phyloP scores from a whole-genome alignment of 2,329 filamentous ascomycete genomes.

The Diaporthe nobilis region DNA sequence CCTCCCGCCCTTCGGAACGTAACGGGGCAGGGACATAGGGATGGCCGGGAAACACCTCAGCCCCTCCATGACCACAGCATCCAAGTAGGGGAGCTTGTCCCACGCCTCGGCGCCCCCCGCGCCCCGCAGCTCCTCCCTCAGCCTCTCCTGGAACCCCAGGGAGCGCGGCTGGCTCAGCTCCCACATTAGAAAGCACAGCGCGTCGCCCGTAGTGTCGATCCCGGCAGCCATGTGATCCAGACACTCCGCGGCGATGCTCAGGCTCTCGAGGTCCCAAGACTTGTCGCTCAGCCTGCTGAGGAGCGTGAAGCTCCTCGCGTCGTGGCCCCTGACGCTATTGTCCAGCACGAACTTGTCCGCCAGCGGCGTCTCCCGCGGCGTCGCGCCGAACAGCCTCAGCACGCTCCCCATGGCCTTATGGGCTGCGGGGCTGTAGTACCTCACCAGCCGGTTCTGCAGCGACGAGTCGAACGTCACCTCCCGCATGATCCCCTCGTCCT shows the following conservation, averaged over 20 bases:
- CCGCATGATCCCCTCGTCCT: conserved; percentile 77
- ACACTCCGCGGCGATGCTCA: conserved; percentile 76
- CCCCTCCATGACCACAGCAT: conserved; percentile 74
- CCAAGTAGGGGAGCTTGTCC: conserved; percentile 70
- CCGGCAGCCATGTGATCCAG: conserved; percentile 81
- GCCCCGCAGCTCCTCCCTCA: conserved; percentile 66
- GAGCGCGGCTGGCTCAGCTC: conserved; percentile 75
- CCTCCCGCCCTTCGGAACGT: conserved; percentile 68
- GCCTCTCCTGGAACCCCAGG: conserved; percentile 62
- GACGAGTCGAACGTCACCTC: conserved; percentile 78
- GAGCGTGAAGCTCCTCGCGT: conserved; percentile 69
- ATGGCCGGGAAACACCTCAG: conserved; percentile 75
- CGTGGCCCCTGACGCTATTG: conserved; percentile 58
- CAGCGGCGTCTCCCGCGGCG: conserved; percentile 70
- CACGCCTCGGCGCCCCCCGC: conserved; percentile 47
- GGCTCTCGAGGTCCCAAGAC: conserved; percentile 60
- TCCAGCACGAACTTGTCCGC: conserved; percentile 72
- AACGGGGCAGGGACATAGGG: conserved; percentile 76
- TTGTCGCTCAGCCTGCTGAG: conserved; percentile 71
- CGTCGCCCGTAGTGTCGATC: conserved; percentile 80
- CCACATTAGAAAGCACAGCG: conserved; percentile 79
- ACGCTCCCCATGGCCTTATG: conserved; percentile 62
- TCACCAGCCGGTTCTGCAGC: conserved; percentile 73
- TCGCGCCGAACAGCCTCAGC: conserved; percentile 61
- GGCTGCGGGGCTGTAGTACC: conserved; percentile 68